Evolutionary conservation across 768 basidiomycete species (phyloP).

Genomic region (Dioszegia crocea): DNA sequence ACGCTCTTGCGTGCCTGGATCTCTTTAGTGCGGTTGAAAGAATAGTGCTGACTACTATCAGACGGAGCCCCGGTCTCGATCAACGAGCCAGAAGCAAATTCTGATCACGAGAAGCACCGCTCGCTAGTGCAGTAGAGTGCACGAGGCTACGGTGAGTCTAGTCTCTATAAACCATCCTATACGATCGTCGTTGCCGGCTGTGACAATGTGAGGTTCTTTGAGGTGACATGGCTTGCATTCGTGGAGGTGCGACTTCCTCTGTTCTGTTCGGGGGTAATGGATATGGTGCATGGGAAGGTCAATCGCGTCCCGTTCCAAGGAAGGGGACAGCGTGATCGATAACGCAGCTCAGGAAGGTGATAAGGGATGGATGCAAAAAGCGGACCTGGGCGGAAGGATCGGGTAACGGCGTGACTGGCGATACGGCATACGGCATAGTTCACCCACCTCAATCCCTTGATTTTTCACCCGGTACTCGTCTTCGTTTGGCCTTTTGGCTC

Average conservation of each 20-base stretch:
- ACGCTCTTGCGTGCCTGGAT: no score
- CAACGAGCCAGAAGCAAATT: no score
- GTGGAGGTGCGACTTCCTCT: no score
- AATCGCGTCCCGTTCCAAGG: constrained; percentile 8
- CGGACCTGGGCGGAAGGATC: not conserved
- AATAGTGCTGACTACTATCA: not conserved
- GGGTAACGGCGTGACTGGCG: constrained; percentile 2
- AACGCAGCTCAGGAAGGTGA: no score
- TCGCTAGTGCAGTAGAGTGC: not conserved
- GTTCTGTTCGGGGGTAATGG: not conserved
- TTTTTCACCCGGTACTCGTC: constrained; percentile 4
- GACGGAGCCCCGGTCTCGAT: not conserved
- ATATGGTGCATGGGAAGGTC: constrained; percentile 8
- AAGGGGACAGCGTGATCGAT: not conserved
- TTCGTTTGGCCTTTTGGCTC: not conserved
- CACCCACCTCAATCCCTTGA: not conserved
- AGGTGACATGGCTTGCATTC: no score
- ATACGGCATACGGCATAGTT: not conserved
- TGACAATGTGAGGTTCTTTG: no score
- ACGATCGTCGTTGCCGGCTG: no score
- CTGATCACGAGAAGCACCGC: no score
- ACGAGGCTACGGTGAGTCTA: no score
- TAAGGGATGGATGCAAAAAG: not conserved
- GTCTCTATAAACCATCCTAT: no score
- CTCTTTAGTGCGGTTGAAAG: no score